Conservation (phyloP, 371 early-diverging fungal genomes). For the Rhizomucor pusillus region DNA sequence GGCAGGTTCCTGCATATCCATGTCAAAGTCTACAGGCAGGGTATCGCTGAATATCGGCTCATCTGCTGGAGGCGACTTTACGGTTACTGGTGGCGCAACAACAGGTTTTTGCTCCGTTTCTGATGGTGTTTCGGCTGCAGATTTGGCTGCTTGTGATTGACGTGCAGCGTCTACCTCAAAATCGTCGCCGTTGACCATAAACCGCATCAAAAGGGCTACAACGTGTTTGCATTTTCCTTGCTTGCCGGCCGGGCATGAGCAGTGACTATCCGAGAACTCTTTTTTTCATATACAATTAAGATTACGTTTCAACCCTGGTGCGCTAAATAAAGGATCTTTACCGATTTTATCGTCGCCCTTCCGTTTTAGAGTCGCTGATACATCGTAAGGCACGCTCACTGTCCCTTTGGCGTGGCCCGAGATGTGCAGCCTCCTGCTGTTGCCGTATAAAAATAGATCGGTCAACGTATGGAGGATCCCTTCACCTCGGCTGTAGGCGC, state of each 20-base stretch:
- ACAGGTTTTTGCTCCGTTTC: background rate
- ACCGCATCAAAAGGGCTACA: constrained; percentile 10
- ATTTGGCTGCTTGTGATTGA: background rate
- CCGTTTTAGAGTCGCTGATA: background rate
- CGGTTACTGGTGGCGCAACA: background rate
- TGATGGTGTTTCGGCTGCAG: background rate
- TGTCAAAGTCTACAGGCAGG: background rate
- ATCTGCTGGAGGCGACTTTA: background rate
- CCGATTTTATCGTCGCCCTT: background rate
- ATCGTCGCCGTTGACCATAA: constrained; percentile 10
- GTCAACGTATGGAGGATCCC: constrained; percentile 8
- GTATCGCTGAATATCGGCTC: background rate
- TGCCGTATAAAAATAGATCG: constrained; percentile 5
- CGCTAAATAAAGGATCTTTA: background rate
- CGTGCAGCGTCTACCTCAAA: constrained; percentile 1
- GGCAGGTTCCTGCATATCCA: background rate
- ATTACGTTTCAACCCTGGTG: no score
- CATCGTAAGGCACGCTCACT: constrained; percentile 7
- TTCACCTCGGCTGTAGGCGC: constrained; percentile 13
- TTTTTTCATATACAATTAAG: background rate
- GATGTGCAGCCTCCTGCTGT: constrained; percentile 5
- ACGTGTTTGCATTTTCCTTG: constrained; percentile 22
- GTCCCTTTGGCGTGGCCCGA: constrained; percentile 11
- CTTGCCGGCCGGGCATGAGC: constrained; percentile 21
- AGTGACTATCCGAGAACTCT: constrained; percentile 8